Conservation (phyloP, 257 asterid species). For the Solanum pimpinellifolium region DNA sequence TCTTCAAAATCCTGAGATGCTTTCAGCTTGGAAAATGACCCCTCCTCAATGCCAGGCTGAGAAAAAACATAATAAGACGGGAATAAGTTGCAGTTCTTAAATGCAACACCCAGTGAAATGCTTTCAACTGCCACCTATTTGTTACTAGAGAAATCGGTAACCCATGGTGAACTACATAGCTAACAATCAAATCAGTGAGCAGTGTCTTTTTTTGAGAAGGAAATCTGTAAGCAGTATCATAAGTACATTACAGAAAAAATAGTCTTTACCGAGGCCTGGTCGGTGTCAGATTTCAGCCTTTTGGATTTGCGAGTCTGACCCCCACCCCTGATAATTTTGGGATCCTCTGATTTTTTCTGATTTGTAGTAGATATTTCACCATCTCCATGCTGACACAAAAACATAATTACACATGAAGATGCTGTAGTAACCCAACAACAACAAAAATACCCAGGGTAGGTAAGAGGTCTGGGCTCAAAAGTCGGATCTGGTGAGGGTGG, state of each 20-base stretch:
- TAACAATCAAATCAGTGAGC: not conserved
- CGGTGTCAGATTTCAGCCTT: not conserved
- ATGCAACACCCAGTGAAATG: not conserved
- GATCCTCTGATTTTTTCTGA: not conserved
- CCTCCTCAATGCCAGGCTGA: not conserved
- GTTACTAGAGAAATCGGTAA: not conserved
- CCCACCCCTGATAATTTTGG: not conserved
- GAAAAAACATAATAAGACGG: not conserved
- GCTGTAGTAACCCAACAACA: not conserved
- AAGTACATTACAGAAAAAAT: conserved; percentile 2
- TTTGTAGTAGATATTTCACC: not conserved
- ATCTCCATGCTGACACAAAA: not conserved
- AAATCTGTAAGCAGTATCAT: not conserved
- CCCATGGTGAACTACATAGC: not conserved
- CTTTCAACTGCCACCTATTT: not conserved
- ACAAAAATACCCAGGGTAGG: not conserved
- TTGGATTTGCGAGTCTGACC: not conserved
- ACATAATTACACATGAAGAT: not conserved
- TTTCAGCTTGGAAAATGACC: not conserved
- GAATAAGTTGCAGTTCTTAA: not conserved
- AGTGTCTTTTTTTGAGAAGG: not conserved
- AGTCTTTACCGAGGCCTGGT: not conserved
- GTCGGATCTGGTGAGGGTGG: not conserved
- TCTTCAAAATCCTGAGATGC: not conserved
- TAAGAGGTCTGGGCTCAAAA: not conserved